Base-by-base conservation (phyloP, 306 rosid species). In the Rubus parviflorus region DNA sequence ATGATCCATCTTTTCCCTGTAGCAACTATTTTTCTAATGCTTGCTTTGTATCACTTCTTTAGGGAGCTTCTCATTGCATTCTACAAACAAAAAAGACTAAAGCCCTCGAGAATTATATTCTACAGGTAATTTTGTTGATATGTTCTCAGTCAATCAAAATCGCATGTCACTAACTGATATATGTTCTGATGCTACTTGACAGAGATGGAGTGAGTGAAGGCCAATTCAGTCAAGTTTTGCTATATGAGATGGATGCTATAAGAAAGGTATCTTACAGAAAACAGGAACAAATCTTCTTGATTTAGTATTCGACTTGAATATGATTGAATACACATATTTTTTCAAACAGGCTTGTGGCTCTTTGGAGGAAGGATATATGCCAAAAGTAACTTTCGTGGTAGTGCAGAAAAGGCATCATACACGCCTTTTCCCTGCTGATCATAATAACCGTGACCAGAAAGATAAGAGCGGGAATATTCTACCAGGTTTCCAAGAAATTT, bases 201-300 rank as follows among this genome's bases (percentile, higher is more conserved):
- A 94, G 98, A 58, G 94, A 94, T 84, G 98, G 98, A 2, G 97
- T 94, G 0, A 87, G 98, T 42, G 98, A 90, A 52, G 94, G 98
- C 0, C 98, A 94, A 47, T 92, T 89, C 3, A 85, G 75, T 41
- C 96, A 94, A 75, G 98, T 94, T 68, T 46, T 92, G 72, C 88
- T 94, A 3, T 68, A 89, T 56, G 98, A 94, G 80, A 64, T 94
- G 84, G 96, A 90, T 15, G 98, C 98, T 1, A 90, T 94, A 38
- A 73, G 98, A 58, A 86, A 83, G 96, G 98, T 94, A 82, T 35
- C 47, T 9, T 23, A 2, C 19, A 17, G 52, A 12, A 5, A 17
- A 10, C 43, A n/a, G 6, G 15, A 42, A 42, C 46, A 42, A 3
- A 4, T 42, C 3, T 53, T 53, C 58, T 0, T 53, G n/a, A 53